Base-by-base conservation (phyloP, 345 rosid species). In the Chamaenerion angustifolium region DNA sequence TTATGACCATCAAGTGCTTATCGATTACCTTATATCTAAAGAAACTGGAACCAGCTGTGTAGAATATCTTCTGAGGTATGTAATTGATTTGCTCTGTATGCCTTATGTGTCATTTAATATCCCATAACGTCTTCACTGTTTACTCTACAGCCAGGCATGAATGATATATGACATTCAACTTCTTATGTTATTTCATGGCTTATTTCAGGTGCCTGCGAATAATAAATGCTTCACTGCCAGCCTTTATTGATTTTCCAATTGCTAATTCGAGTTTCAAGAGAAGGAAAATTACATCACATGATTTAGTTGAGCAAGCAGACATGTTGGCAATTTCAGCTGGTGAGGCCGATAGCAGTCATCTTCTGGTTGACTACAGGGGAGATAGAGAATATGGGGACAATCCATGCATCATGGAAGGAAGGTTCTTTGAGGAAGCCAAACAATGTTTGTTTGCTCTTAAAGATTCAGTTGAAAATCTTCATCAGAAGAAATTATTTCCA, bases 1-100 rank as follows among this genome's bases (percentile, higher is more conserved):
- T 58, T 90, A 79, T 66, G 95, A 83, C 68, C 94, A 90, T 68
- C 83, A 83, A 69, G 88, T 83, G 61, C 86, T 90, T 67, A 94
- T 90, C 51, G 92, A 90, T 76, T 86, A 79, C 76, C 94, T 83
- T 55, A 81, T 83, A 62, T 83, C 95, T 27, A 83, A 78, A 67
- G 95, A 83, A 60, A 67, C 63, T 0, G 88, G 98, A 61, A 66
- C 68, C 59, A 68, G 61, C 62, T 79, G 88, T 65, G 92, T 84
- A 43, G 92, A 83, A 53, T 90, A 83, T 74, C 79, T 90, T 37
- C 66, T 90, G 51, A 79, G 88, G 98, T 79, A 35, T 45, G 59
- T 57, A 50, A 59, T 66, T 49, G 43, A 43, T 62, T 57, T 63
- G 2, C 35, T 23, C 12, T 14, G 37, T 40, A 11, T 16, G 43